Evolutionary conservation across 305 asterid species (phyloP).

Genomic region (Solanum chacoense): DNA sequence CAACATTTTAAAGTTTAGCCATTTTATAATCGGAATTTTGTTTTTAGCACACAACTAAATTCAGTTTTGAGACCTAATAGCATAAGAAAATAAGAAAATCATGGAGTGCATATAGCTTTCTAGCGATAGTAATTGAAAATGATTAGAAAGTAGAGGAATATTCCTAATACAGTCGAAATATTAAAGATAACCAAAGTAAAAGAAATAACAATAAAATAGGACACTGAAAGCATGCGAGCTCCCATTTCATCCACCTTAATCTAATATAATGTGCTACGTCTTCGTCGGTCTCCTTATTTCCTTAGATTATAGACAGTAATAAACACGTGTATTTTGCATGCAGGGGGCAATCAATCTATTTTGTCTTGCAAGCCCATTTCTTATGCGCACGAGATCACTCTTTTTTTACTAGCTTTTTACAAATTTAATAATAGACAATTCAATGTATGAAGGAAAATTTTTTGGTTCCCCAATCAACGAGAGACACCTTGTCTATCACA

Average conservation of each 20-base stretch:
- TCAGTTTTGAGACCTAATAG: too few species aligned
- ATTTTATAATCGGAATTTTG: too few species aligned
- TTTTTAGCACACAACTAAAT: too few species aligned
- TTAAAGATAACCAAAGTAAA: neutral
- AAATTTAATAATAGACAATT: neutral
- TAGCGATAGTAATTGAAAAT: too few species aligned
- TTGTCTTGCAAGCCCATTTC: too few species aligned
- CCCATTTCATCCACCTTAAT: neutral
- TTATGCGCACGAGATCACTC: too few species aligned
- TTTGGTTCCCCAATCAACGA: too few species aligned
- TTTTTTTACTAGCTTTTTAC: neutral
- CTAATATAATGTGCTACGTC: neutral
- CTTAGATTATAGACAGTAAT: too few species aligned
- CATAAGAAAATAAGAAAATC: too few species aligned
- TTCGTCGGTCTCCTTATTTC: neutral
- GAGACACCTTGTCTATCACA: too few species aligned
- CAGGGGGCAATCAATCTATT: neutral
- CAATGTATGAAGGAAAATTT: neutral
- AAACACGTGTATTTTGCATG: neutral
- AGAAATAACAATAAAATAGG: neutral
- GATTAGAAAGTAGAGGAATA: neutral
- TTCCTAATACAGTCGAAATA: neutral
- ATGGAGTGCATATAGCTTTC: too few species aligned
- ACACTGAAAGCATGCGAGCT: neutral
- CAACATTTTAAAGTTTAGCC: neutral